Evolutionary conservation across 768 basidiomycete genomes (phyloP), one percentile per base, ranked within the genome.

Genomic region (Agaricus bisporus): DNA sequence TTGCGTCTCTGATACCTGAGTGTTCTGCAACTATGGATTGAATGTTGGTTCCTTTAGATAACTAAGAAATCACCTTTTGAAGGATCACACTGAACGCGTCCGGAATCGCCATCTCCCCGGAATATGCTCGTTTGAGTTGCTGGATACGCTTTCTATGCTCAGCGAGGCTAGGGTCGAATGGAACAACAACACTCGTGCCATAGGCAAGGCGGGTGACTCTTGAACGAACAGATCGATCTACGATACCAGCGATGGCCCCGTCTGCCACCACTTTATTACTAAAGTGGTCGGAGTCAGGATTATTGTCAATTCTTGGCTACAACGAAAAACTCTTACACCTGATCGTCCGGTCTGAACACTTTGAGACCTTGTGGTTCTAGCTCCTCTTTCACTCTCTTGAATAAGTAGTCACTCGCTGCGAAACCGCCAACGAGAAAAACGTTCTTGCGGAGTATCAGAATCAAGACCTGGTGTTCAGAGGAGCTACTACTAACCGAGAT

Each of bases 391-490:
- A 83, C 70, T 45, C 68, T 66, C 2, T 65, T 61, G 58, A 71
- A 78, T n/a, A 83, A 60, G 70, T 76, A 82, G 48, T 81, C 76
- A 53, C 75, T 82, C 1, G 79, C 78, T 12, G 78, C 75, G 60
- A 82, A 83, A 0, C 81, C 81, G 20, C 82, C 82, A 3, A 83
- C 80, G 1, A 84, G 71, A 29, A 77, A 68, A 22, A 76, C 69
- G 25, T 17, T 43, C 50, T 51, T 48, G 36, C 18, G 11, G 9
- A 11, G 32, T 10, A 18, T 10, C 18, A 35, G 7, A 51, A 11
- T 2, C n/a, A 2, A 36, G 5, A n/a, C n/a, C 11, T 5, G 12
- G 36, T 12, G 4, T 1, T 32, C 35, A 41, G 22, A 26, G 29
- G 26, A 17, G 36, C 42, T 15, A 49, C 18, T 9, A 25, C 64